Base-by-base conservation (phyloP, 2,329 filamentous ascomycete species). In the Thermomyces lanuginosus region DNA sequence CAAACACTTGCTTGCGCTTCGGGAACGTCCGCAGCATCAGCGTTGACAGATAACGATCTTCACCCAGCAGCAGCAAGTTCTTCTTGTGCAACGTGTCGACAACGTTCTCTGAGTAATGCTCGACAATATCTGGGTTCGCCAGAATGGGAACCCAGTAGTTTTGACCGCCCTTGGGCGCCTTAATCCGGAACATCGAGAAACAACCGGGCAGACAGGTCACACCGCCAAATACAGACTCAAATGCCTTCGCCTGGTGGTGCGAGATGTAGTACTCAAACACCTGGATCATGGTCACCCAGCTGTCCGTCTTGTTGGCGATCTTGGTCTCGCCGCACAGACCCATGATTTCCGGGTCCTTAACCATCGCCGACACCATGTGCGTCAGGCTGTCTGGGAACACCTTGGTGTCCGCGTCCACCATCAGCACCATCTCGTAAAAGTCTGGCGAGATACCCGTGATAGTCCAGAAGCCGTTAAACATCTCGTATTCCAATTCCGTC, bases 101-200 rank as follows among this genome's bases (percentile, higher is more conserved):
- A 28, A 98, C 84, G 43, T 98, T 98, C 56, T 98, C 89, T 1
- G 89, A 95, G 56, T 98, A 98, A 57, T 98, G 89, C 58, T 98
- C 89, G 24, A 98, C 91, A 22, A 98, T 80, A 46, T 98, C 91
- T 2, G 91, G 91, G 52, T 98, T 98, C 41, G 89, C 89, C 37
- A 98, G 69, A 45, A 98, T 95, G 5, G 89, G 89, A 13, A 98
- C 89, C 89, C 89, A 98, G 60, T 95, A 98, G 62, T 98, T 95
- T 52, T 95, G 83, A 14, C 79, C 86, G 38, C 89, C 89, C 61
- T 98, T 98, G 34, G 89, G 91, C 16, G 89, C 80, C 60, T 98
- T 98, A 69, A 98, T 95, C 46, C 89, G 80, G 63, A 98, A 98
- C 91, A 98, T 98, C 66, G 83, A 93, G 73, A 98, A 98, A 64